These are phyloP conservation scores for Kazachstania taianensis DNA, from an alignment of 805 yeast species.

Conservation along the genomic window DNA sequence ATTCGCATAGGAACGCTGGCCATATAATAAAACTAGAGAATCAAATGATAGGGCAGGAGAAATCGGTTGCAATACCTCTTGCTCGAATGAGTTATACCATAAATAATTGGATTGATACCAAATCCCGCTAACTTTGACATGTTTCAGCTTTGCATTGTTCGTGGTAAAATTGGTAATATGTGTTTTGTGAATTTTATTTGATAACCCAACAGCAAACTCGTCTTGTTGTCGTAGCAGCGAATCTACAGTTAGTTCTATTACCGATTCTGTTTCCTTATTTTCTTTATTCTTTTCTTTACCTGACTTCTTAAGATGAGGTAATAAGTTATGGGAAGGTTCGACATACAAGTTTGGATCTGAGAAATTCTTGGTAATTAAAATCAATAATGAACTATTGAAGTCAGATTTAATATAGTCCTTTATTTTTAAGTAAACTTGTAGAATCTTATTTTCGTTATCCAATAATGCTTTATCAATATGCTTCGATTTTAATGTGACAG, in stretches of 20 bases:
- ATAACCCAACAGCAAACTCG: slow-evolving; percentile 42
- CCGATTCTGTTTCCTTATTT: slow-evolving; percentile 9
- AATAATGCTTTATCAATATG: slow-evolving; percentile 26
- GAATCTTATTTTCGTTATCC: slow-evolving; percentile 34
- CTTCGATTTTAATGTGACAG: slow-evolving; percentile 20
- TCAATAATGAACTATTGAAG: slow-evolving; percentile 34
- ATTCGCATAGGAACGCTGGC: slow-evolving; percentile 9
- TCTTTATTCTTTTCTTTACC: slow-evolving; percentile 15
- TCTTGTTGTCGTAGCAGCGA: slow-evolving; percentile 26
- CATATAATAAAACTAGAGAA: slow-evolving; percentile 29
- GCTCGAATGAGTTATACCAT: slow-evolving; percentile 31
- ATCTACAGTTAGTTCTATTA: slow-evolving; percentile 14
- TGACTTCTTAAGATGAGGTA: slow-evolving; percentile 8
- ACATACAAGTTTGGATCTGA: slow-evolving; percentile 35
- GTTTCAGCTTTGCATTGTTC: slow-evolving; percentile 11
- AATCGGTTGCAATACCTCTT: slow-evolving; percentile 29
- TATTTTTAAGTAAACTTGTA: slow-evolving; percentile 36
- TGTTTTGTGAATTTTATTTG: slow-evolving; percentile 36
- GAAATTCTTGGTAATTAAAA: slow-evolving; percentile 33
- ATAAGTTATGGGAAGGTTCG: slow-evolving; percentile 11
- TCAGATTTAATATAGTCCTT: slow-evolving; percentile 27
- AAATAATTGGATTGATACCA: slow-evolving; percentile 21
- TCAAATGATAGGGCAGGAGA: slow-evolving; percentile 35
- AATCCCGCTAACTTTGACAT: slow-evolving; percentile 21
- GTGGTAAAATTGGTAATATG: slow-evolving; percentile 32